Evolutionary conservation across 805 yeast species (phyloP).

Genomic region (Yarrowia osloensis): DNA sequence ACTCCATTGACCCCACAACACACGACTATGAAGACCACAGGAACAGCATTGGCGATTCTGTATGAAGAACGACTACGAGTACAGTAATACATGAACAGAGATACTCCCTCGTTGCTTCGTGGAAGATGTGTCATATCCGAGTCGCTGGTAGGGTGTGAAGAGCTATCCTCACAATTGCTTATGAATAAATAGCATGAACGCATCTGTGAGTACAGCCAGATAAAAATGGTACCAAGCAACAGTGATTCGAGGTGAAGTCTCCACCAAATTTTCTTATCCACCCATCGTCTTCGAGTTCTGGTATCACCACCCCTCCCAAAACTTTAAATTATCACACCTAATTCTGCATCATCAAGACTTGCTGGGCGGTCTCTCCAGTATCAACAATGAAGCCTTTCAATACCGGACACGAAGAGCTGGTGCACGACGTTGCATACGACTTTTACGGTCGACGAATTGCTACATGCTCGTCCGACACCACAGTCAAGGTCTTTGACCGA

Average conservation of each 20-base stretch:
- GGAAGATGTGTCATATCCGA: too few species aligned
- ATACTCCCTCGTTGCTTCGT: too few species aligned
- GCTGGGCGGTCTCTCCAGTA: neutral
- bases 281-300: neutral
- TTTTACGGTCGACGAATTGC: slow-evolving; percentile 92
- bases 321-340: neutral
- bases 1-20: too few species aligned
- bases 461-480: slow-evolving; percentile 93
- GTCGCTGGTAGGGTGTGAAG: too few species aligned
- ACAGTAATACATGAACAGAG: too few species aligned
- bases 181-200: too few species aligned
- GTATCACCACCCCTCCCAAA: neutral
- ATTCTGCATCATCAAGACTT: neutral
- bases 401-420: slow-evolving; percentile 90
- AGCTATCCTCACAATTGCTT: too few species aligned
- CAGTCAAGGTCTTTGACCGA: slow-evolving; percentile 81
- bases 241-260: too few species aligned
- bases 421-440: slow-evolving; percentile 85
- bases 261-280: neutral
- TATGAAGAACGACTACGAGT: too few species aligned
- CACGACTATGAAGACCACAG: too few species aligned
- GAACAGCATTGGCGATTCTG: too few species aligned
- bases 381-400: slow-evolving; percentile 64
- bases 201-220: neutral
- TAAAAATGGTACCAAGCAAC: neutral